phyloP scores from a whole-genome alignment of 1,284 basidiomycete genomes.

The Sanghuangporus sanghuang region DNA sequence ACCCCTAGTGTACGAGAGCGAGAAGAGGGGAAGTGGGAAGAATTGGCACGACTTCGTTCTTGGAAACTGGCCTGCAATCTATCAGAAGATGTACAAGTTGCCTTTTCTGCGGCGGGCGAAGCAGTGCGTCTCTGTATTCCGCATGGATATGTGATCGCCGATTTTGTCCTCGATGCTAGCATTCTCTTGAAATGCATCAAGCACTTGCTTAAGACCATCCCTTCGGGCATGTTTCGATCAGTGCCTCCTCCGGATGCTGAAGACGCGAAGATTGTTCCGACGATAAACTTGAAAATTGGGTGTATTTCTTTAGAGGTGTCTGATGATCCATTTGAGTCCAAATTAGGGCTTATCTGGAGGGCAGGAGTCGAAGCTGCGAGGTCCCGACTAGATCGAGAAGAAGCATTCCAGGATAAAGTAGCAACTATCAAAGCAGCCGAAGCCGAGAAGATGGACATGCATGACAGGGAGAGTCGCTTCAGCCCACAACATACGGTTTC shows the following conservation, averaged over 20 bases:
- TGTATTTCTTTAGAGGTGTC: constrained; percentile 73
- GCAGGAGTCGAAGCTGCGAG: constrained; percentile 74
- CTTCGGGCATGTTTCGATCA: constrained; percentile 40
- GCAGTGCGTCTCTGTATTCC: constrained; percentile 77
- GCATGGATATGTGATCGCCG: constrained; percentile 69
- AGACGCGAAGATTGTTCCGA: constrained; percentile 66
- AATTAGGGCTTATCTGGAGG: constrained; percentile 74
- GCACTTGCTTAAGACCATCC: constrained; percentile 52
- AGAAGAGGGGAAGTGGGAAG: constrained; percentile 64
- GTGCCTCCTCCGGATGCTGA: constrained; percentile 60
- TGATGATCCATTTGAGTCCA: constrained; percentile 86
- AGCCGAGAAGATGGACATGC: constrained; percentile 20
- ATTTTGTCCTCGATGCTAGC: constrained; percentile 64
- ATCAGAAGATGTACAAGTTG: constrained; percentile 27
- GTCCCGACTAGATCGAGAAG: constrained; percentile 73
- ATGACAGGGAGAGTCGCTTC: constrained; percentile 45
- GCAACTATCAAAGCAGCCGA: constrained; percentile 49
- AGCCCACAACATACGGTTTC: constrained; percentile 58
- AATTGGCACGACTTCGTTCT: constrained; percentile 61
- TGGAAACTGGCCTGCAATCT: constrained; percentile 44
- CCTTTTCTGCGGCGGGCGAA: constrained; percentile 53
- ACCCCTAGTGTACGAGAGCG: constrained; percentile 34
- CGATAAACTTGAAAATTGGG: constrained; percentile 56
- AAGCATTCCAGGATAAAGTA: constrained; percentile 79
- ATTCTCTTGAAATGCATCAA: constrained; percentile 64